phyloP scores from a whole-genome alignment of 73 alveolate genomes.

The Stentor roeselii region DNA sequence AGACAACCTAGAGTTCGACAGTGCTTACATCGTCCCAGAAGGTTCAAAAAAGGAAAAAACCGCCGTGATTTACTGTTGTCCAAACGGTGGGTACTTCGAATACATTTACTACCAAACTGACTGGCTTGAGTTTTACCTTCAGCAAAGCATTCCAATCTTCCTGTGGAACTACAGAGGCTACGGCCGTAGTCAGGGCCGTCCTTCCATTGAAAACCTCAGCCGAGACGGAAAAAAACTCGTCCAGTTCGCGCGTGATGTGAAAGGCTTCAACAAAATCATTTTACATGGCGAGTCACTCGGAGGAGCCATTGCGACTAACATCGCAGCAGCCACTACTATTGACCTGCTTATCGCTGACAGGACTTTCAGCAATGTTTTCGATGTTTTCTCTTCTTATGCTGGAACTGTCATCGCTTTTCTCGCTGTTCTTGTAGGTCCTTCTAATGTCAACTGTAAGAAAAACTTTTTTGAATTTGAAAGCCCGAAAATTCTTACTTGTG shows the following conservation, averaged over 20 bases:
- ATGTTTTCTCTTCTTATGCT: slow-evolving; percentile 39
- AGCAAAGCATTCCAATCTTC: slow-evolving; percentile 46
- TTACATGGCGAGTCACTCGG: slow-evolving; percentile 45
- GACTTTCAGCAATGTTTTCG: slow-evolving; percentile 34
- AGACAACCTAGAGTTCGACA: too few species aligned
- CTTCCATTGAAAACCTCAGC: slow-evolving; percentile 29
- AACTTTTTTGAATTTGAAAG: slow-evolving; percentile 34
- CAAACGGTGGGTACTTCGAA: slow-evolving; percentile 68
- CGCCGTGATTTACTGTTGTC: slow-evolving; percentile 57
- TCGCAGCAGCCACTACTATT: slow-evolving; percentile 29
- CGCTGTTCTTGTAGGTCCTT: slow-evolving; percentile 29
- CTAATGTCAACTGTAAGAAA: slow-evolving; percentile 29
- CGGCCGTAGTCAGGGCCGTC: slow-evolving; percentile 53
- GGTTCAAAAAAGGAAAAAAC: too few species aligned
- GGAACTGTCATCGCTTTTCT: slow-evolving; percentile 30
- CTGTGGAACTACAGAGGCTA: slow-evolving; percentile 68
- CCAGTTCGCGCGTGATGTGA: slow-evolving; percentile 25
- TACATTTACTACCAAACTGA: slow-evolving; percentile 48
- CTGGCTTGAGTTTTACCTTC: slow-evolving; percentile 51
- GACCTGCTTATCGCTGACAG: slow-evolving; percentile 47
- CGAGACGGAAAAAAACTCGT: slow-evolving; percentile 39
- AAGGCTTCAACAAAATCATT: slow-evolving; percentile 29
- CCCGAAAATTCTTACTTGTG: slow-evolving; percentile 44
- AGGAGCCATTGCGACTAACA: slow-evolving; percentile 33
- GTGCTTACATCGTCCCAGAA: too few species aligned